Evolutionary conservation across 2,329 filamentous ascomycete genomes (phyloP).

Genomic region (Endoconidiophora polonica): DNA sequence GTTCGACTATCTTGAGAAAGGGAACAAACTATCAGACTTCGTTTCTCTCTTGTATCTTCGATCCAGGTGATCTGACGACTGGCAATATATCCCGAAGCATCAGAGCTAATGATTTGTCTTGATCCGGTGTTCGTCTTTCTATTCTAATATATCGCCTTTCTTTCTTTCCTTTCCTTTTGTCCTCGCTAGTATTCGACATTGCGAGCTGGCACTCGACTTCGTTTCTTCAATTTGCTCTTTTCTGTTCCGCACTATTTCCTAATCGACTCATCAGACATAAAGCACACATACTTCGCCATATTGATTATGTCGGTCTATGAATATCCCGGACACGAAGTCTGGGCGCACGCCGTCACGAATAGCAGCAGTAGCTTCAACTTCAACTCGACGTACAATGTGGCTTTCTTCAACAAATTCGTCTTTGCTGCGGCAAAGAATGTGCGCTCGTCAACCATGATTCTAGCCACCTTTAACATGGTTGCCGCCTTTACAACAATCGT

Average conservation of each 20-base stretch:
- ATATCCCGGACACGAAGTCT: background rate
- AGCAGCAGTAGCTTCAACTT: constrained; percentile 15
- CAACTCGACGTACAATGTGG: constrained; percentile 25
- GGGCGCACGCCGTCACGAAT: constrained; percentile 5
- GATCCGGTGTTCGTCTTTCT: constrained; percentile 1
- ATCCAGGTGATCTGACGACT: background rate
- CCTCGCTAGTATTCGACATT: background rate
- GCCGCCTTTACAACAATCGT: constrained; percentile 38
- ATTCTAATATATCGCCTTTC: background rate
- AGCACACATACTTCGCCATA: background rate
- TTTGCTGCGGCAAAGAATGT: constrained; percentile 39
- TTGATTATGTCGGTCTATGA: constrained; percentile 6
- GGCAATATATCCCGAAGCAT: background rate
- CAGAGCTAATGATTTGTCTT: background rate
- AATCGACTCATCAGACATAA: background rate
- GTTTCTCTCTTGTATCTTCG: background rate
- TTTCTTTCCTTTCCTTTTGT: background rate
- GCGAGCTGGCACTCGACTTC: constrained; percentile 2
- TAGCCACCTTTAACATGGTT: constrained; percentile 43
- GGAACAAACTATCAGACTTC: background rate
- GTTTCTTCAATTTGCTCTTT: background rate
- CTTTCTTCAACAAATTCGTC: constrained; percentile 33
- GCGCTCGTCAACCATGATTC: constrained; percentile 43
- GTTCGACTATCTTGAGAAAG: background rate
- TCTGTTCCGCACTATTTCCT: background rate